Percentiles rank a stretch among this genome's conserved stretches.
Evolutionary conservation across 225 moss, liverwort and hornwort species (phyloP).

Genomic region (Neckera pumila): DNA sequence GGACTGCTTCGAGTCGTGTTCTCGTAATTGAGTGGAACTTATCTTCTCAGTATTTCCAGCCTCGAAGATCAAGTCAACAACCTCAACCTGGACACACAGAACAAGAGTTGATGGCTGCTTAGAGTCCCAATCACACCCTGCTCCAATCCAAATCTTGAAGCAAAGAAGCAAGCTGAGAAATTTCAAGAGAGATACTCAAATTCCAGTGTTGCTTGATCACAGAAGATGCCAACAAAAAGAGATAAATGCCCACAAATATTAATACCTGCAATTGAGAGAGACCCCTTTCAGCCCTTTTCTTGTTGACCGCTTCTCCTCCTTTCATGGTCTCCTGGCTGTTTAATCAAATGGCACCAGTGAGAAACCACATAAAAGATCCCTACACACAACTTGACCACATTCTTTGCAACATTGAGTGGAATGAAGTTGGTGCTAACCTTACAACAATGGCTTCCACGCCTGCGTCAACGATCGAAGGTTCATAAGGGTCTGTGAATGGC

Average conservation of each 20-base stretch:
- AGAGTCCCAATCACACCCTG: not conserved
- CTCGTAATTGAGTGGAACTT: conserved; percentile 31
- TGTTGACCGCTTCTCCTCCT: conserved; percentile 69
- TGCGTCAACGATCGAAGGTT: conserved; percentile 60
- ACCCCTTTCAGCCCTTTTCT: conserved; percentile 65
- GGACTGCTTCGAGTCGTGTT: not conserved
- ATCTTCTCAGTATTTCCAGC: conserved; percentile 40
- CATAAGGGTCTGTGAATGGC: conserved; percentile 60
- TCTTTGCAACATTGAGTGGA: not conserved
- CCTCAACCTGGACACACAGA: conserved; percentile 24
- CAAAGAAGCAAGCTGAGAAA: not conserved
- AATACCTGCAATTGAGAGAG: conserved; percentile 54
- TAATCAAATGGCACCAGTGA: not conserved
- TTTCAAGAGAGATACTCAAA: not conserved
- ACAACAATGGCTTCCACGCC: conserved; percentile 72
- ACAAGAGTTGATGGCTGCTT: not conserved
- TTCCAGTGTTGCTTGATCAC: not conserved
- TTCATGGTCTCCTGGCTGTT: conserved; percentile 51
- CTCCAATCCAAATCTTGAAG: not conserved
- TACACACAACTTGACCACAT: not conserved
- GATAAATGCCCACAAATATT: not conserved
- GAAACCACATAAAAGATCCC: not conserved
- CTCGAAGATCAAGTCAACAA: conserved; percentile 49
- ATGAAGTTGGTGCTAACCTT: conserved; percentile 14
- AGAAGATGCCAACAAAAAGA: not conserved